Evolutionary conservation across 163 green algal species (phyloP), one percentile per base, ranked within the genome.

Genomic region (Scenedesmus sp.): DNA sequence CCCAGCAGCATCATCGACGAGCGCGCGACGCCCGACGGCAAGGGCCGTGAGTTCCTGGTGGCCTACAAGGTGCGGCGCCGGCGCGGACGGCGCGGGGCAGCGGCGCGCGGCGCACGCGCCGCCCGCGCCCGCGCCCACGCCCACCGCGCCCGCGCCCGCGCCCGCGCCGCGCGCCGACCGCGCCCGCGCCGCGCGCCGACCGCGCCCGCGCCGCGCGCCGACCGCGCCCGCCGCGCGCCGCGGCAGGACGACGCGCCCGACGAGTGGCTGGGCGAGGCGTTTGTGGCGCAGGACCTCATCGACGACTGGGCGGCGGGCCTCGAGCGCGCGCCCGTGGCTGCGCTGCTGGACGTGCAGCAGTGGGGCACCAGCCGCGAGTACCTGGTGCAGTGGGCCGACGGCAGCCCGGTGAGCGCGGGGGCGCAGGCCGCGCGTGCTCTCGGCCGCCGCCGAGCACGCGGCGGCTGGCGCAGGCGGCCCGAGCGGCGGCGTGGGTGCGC

Each of bases 291-390:
- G 10, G 91, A 96, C 57, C 64, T 96, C 48, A 26, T 93, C 0
- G 79, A 88, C 28, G 92, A 96, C 80, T 96, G 77, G 56, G 63
- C 88, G 34, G 67, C 65, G 13, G 90, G 90, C 0, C 57, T 95
- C 54, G 92, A 96, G 74, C 93, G 93, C 48, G 53, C 62, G 33
- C n/a, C 54, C n/a, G 66, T 83, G 45, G 48, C 22, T 4, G 51
- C 83, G 11, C 54, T 92, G 45, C 31, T 85, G n/a, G 77, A 85
- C 36, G 76, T 82, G 31, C 36, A 80, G 48, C 78, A 91, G 76
- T 83, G 85, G 5, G 88, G 91, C 22, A 91, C 91, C n/a, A 77
- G 85, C 50, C 80, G 89, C 33, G 75, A 86, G 22, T 96, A 92
- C 80, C 87, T 93, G 34, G 83, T 96, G 26, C 58, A 77, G 73